A percentile compares a stretch with the other conserved stretches of the same genome.
phyloP scores from a whole-genome alignment of 164 flowering plant genomes.

The Euptelea pleiosperma region DNA sequence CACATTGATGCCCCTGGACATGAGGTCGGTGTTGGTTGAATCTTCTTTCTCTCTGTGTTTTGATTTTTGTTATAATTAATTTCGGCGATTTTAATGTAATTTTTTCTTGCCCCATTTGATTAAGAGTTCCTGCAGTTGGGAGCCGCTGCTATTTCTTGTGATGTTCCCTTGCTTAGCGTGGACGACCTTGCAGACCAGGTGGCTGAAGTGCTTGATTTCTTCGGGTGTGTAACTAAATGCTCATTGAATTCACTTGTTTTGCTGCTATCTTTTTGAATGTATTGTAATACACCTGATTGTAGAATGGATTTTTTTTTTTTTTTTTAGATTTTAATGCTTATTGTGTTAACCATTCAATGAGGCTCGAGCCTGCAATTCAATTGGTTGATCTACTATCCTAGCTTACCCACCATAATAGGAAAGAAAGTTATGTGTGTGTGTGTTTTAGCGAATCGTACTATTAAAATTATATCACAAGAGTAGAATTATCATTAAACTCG shows the following conservation, averaged over 20 bases:
- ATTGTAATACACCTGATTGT: not conserved
- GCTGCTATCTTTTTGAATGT: not conserved
- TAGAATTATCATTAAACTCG: no score
- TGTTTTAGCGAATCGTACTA: no score
- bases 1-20: conserved; percentile 70
- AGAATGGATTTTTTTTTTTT: not conserved
- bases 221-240: conserved; percentile 43
- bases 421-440: no score
- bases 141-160: conserved; percentile 49
- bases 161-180: conserved; percentile 39
- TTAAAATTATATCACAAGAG: no score
- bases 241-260: not conserved
- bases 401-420: no score
- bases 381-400: no score
- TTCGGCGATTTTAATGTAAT: conserved; percentile 17
- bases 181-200: conserved; percentile 69
- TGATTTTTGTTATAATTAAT: not conserved
- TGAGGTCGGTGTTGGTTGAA: conserved; percentile 40
- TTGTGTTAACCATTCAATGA: no score
- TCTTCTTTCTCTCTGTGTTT: not conserved
- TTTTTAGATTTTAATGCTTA: no score
- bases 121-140: conserved; percentile 60
- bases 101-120: conserved; percentile 15
- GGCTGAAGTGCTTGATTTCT: conserved; percentile 59
- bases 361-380: no score